Conservation (phyloP, 495 filamentous ascomycete species). For the Lophium mytilinum region DNA sequence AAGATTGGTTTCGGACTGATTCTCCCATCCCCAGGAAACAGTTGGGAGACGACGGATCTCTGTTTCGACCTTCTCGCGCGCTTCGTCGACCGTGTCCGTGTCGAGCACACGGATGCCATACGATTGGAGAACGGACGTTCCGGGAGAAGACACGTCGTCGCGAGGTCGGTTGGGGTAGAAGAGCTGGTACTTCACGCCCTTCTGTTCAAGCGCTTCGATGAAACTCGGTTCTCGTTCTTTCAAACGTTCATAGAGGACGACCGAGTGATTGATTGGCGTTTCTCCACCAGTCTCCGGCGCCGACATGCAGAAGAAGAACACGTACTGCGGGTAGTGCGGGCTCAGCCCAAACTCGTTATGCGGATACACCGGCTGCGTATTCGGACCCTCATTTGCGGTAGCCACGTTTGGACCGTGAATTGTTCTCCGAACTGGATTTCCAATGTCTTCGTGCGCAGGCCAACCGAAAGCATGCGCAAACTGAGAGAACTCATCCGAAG, state of each 20-base stretch:
- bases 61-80: slow-evolving; percentile 8
- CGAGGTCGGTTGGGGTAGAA: slow-evolving; percentile 3
- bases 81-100: background rate
- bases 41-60: slow-evolving; percentile 9
- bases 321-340: slow-evolving; percentile 9
- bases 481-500: slow-evolving; percentile 4
- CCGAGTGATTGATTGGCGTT: slow-evolving; percentile 14
- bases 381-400: slow-evolving; percentile 11
- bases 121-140: slow-evolving; percentile 7
- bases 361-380: slow-evolving; percentile 12
- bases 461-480: slow-evolving; percentile 12
- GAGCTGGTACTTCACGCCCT: slow-evolving; percentile 11
- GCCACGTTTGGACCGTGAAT: slow-evolving; percentile 8
- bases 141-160: background rate
- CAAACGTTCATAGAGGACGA: slow-evolving; percentile 7
- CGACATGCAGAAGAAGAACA: slow-evolving; percentile 3
- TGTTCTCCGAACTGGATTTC: slow-evolving; percentile 6
- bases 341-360: slow-evolving; percentile 15
- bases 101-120: slow-evolving; percentile 6
- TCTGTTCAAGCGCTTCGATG: slow-evolving; percentile 2
- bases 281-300: slow-evolving; percentile 11
- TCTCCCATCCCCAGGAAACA: slow-evolving; percentile 2
- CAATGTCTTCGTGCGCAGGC: slow-evolving; percentile 9
- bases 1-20: slow-evolving; percentile 1
- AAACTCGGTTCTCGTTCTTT: slow-evolving; percentile 7